Evolutionary conservation across 768 basidiomycete genomes (phyloP).

Genomic region (Rhizopogon vinicolor): DNA sequence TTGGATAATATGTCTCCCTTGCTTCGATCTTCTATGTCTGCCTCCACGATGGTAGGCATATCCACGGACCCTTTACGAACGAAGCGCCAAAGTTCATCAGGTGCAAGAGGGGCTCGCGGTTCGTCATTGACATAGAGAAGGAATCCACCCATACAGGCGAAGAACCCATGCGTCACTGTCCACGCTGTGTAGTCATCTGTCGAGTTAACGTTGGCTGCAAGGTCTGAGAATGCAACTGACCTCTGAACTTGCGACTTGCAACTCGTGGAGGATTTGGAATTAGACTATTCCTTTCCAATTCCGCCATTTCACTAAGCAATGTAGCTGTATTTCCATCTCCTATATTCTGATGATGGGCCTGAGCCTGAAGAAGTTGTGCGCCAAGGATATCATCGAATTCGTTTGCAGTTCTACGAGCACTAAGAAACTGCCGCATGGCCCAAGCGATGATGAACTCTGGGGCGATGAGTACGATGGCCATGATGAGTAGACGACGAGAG

Average conservation of each 20-base stretch:
- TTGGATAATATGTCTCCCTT: slow-evolving; percentile 29
- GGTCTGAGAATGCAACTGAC: background rate
- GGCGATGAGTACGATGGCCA: too few relatives aligned
- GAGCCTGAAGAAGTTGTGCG: too few relatives aligned
- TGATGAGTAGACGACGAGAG: too few relatives aligned
- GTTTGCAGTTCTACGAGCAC: too few relatives aligned
- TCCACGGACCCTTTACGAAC: background rate
- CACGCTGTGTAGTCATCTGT: background rate
- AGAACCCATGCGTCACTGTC: slow-evolving; percentile 10
- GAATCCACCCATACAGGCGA: slow-evolving; percentile 17
- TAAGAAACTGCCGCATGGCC: too few relatives aligned
- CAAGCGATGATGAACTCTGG: too few relatives aligned
- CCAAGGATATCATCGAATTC: too few relatives aligned
- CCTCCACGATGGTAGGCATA: background rate
- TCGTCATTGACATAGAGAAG: slow-evolving; percentile 1
- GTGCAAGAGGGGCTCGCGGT: background rate
- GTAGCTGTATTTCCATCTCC: too few relatives aligned
- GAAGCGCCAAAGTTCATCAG: background rate
- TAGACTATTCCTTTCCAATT: too few relatives aligned
- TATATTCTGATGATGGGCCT: too few relatives aligned
- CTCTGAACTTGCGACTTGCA: background rate
- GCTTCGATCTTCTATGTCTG: slow-evolving; percentile 26
- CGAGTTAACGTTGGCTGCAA: background rate
- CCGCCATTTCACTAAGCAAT: too few relatives aligned
- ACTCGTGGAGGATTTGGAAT: too few relatives aligned